A percentile compares a stretch with the other conserved stretches of the same genome.
phyloP scores from a whole-genome alignment of 2,329 filamentous ascomycete species.

The Colletotrichum somersetense region DNA sequence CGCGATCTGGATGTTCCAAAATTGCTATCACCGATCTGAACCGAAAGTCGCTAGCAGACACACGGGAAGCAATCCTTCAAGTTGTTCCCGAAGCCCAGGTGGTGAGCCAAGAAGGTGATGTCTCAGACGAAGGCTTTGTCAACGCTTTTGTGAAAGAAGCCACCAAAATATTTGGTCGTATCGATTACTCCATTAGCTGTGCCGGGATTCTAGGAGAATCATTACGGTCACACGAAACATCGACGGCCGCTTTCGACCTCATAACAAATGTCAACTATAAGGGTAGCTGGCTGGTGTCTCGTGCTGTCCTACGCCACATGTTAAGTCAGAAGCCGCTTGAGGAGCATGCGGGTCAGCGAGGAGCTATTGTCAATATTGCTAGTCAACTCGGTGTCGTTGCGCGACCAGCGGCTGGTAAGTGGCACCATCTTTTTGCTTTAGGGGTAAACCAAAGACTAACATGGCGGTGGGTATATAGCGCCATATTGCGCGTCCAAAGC shows the following conservation, averaged over 20 bases:
- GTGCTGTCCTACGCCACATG: conserved; percentile 60
- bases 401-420: conserved; percentile 58
- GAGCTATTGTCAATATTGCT: conserved; percentile 65
- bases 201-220: conserved; percentile 63
- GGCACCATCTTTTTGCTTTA: background rate
- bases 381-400: conserved; percentile 65
- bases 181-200: conserved; percentile 70
- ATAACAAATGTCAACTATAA: conserved; percentile 69
- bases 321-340: conserved; percentile 56
- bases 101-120: conserved; percentile 56
- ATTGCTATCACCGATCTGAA: conserved; percentile 68
- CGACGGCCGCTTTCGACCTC: conserved; percentile 62
- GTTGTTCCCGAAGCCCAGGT: conserved; percentile 53
- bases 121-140: conserved; percentile 61
- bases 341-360: conserved; percentile 57
- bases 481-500: conserved; percentile 70
- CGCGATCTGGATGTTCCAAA: conserved; percentile 60
- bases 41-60: conserved; percentile 53
- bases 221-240: conserved; percentile 60
- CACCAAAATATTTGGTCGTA: conserved; percentile 54
- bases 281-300: conserved; percentile 61
- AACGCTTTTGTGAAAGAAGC: conserved; percentile 52
- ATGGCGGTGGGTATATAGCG: conserved; percentile 50
- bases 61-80: conserved; percentile 49
- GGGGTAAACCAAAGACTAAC: background rate